These are phyloP conservation scores for Cyberlindnera mycetangii DNA, from an alignment of 805 yeast species.

Conservation along the genomic window DNA sequence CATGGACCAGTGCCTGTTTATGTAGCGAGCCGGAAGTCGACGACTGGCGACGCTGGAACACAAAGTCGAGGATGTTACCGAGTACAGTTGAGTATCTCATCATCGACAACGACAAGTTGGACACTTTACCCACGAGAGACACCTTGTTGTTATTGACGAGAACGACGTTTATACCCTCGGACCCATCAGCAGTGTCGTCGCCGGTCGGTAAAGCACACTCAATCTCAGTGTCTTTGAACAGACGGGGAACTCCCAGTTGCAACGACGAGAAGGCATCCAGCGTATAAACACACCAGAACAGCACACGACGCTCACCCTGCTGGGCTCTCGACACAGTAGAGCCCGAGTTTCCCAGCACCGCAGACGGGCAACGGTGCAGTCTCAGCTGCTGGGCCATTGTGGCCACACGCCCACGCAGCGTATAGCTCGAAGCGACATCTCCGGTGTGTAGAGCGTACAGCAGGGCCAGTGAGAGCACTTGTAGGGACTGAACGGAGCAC, in stretches of 20 bases:
- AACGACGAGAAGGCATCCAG: slow-evolving; percentile 74
- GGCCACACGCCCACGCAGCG: slow-evolving; percentile 68
- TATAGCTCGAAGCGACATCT: slow-evolving; percentile 70
- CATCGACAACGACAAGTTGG: slow-evolving; percentile 57
- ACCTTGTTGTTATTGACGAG: slow-evolving; percentile 57
- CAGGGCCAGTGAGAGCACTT: slow-evolving; percentile 63
- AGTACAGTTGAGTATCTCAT: slow-evolving; percentile 71
- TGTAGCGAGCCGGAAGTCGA: slow-evolving; percentile 19
- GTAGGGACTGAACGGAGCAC: slow-evolving; percentile 67
- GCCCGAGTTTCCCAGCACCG: slow-evolving; percentile 67
- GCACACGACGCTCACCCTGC: slow-evolving; percentile 77
- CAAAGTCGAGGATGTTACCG: slow-evolving; percentile 68
- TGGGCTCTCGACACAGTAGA: slow-evolving; percentile 62
- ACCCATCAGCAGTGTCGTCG: slow-evolving; percentile 39
- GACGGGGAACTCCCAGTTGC: slow-evolving; percentile 78
- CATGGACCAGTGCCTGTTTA: slow-evolving; percentile 42
- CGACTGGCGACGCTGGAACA: slow-evolving; percentile 51
- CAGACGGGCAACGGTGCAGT: slow-evolving; percentile 83
- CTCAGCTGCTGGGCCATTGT: slow-evolving; percentile 86
- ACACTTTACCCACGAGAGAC: slow-evolving; percentile 67
- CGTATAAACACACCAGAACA: slow-evolving; percentile 82
- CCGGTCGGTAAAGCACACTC: slow-evolving; percentile 82
- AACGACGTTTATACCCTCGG: slow-evolving; percentile 51
- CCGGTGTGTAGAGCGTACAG: slow-evolving; percentile 73
- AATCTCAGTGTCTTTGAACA: slow-evolving; percentile 75